Conservation (phyloP, 164 flowering plant species). For the Taxillus chinensis region DNA sequence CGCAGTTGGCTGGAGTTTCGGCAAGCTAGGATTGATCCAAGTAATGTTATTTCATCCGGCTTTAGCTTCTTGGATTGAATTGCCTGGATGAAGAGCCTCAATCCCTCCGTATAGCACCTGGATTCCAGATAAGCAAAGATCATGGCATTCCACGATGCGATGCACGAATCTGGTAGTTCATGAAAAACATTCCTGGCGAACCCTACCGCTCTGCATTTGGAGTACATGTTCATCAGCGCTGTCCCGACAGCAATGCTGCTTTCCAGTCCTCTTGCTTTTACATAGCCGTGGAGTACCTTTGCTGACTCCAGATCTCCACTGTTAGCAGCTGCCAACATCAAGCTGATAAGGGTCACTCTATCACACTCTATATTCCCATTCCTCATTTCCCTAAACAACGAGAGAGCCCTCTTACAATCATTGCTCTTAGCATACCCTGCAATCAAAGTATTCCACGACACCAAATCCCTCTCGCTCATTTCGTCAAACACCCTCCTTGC, state of each 20-base stretch:
- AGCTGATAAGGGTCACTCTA: slow-evolving; percentile 14
- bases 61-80: slow-evolving; percentile 12
- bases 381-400: slow-evolving; percentile 24
- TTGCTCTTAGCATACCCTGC: slow-evolving; percentile 16
- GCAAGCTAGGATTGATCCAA: slow-evolving; percentile 23
- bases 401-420: slow-evolving; percentile 13
- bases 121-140: slow-evolving; percentile 19
- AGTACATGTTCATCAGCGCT: slow-evolving; percentile 25
- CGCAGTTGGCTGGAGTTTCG: slow-evolving; percentile 15
- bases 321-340: slow-evolving; percentile 19
- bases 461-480: slow-evolving; percentile 15
- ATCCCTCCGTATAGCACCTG: slow-evolving; percentile 10
- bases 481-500: slow-evolving; percentile 16
- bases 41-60: slow-evolving; percentile 24
- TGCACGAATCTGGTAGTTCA: slow-evolving; percentile 10
- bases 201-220: slow-evolving; percentile 15
- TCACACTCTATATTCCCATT: slow-evolving; percentile 11
- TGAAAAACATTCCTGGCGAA: slow-evolving; percentile 19
- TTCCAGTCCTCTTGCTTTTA: slow-evolving; percentile 10
- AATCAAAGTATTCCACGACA: slow-evolving; percentile 28
- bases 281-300: slow-evolving; percentile 8
- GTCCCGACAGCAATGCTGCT: slow-evolving; percentile 12
- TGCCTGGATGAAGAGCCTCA: slow-evolving; percentile 10
- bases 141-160: slow-evolving; percentile 23
- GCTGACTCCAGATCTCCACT: slow-evolving; percentile 12